phyloP scores from a whole-genome alignment of 2,329 filamentous ascomycete genomes.

The Mollisia scopiformis region DNA sequence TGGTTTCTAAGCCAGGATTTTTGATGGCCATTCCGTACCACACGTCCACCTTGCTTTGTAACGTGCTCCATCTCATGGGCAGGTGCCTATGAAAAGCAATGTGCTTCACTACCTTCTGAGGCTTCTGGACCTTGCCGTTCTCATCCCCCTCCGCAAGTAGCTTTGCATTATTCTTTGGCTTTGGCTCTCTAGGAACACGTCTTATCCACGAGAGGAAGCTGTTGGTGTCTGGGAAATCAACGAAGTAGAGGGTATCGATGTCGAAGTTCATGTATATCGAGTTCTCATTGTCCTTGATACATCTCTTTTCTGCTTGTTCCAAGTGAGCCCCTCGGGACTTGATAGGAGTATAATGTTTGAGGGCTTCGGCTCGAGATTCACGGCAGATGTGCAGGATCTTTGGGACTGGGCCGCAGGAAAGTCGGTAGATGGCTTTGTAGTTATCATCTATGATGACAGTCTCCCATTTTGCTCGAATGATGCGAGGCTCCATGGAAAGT shows the following conservation, averaged over 20 bases:
- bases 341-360: conserved; percentile 11
- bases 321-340: conserved; percentile 1
- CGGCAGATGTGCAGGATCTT: conserved; percentile 5
- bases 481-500: conserved; percentile 9
- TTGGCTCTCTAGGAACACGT: conserved; percentile 4
- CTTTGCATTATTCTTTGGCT: background rate
- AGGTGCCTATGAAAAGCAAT: no score
- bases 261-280: conserved; percentile 15
- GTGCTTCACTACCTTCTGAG: background rate
- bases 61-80: no score
- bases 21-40: conserved; percentile 4
- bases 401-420: conserved; percentile 17
- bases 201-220: conserved; percentile 11
- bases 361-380: conserved; percentile 18
- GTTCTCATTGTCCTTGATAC: background rate
- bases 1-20: conserved; percentile 4
- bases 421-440: conserved; percentile 1
- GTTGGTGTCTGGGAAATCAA: conserved; percentile 1
- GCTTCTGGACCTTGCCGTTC: background rate
- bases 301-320: background rate
- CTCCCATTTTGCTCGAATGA: conserved; percentile 15
- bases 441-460: background rate
- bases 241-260: conserved; percentile 20
- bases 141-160: background rate
- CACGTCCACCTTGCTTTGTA: background rate